Conservation (phyloP, 1,139 yeast genomes). For the Scheffersomyces insectosa region DNA sequence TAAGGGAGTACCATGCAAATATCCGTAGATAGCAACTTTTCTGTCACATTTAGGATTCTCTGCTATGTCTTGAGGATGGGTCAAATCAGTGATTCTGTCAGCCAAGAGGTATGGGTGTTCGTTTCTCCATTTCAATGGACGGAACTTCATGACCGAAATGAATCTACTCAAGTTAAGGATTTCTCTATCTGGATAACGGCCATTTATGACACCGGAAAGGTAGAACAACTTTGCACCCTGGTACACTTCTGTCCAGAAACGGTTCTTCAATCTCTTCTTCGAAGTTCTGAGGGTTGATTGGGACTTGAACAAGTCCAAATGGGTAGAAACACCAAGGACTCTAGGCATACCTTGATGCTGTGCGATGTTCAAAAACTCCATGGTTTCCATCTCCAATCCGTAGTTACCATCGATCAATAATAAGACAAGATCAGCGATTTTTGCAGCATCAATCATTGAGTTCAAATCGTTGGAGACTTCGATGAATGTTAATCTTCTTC, state of each 20-base stretch:
- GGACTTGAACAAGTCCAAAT: slow-evolving; percentile 88
- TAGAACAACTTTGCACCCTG: slow-evolving; percentile 97
- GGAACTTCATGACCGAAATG: slow-evolving; percentile 94
- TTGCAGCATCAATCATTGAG: slow-evolving; percentile 95
- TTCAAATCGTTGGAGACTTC: slow-evolving; percentile 93
- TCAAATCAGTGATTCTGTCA: slow-evolving; percentile 91
- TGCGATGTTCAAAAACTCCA: slow-evolving; percentile 95
- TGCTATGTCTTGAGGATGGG: slow-evolving; percentile 84
- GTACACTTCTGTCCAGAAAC: slow-evolving; percentile 99
- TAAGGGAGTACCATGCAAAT: slow-evolving; percentile 90
- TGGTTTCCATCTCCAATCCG: slow-evolving; percentile 99
- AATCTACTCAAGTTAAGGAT: slow-evolving; percentile 88
- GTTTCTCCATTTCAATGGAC: slow-evolving; percentile 98
- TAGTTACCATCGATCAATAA: slow-evolving; percentile 93
- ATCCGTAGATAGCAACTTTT: slow-evolving; percentile 89
- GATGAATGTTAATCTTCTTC: slow-evolving; percentile 87
- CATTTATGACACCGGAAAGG: slow-evolving; percentile 93
- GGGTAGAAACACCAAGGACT: slow-evolving; percentile 93
- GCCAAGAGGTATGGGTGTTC: slow-evolving; percentile 94
- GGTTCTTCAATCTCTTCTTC: slow-evolving; percentile 85
- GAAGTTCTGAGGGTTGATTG: slow-evolving; percentile 89
- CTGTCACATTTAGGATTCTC: slow-evolving; percentile 83
- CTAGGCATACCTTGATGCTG: slow-evolving; percentile 99
- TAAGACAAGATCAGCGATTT: slow-evolving; percentile 89
- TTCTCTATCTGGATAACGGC: slow-evolving; percentile 97